Base-by-base conservation (phyloP, 192 early-diverging fungal species). In the Coemansia sp. region DNA sequence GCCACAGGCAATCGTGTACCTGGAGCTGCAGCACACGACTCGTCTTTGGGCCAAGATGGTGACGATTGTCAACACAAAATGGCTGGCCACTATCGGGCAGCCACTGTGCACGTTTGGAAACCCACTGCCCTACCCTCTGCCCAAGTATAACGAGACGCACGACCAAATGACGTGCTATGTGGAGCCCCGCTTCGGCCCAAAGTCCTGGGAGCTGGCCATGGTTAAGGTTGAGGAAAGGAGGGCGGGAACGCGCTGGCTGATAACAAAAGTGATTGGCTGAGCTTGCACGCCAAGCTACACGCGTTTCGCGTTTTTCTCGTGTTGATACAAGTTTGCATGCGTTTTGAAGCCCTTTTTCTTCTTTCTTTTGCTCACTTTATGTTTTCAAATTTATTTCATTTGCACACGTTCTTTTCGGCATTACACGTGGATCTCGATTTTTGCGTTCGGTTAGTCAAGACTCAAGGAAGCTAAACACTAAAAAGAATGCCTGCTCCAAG, bases 61-160 rank as follows among this genome's bases (percentile, higher is more conserved):
- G 15, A 95, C 95, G 0, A 67, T 75, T 0, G 87, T 96, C 36
- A 84, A 89, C 17, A 72, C 87, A n/a, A 83, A 84, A 66, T 97
- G 95, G 96, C 83, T 98, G 49, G 85, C 89, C 1, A 87, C 85
- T 19, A 79, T 95, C 48, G 92, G 87, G 3, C 87, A 85, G 65
- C 70, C 84, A n/a, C 76, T 97, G 56, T 88, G 88, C 65, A 83
- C 86, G 15, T 87, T 82, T 60, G 86, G 89, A 25, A 91, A 90
- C 64, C 84, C 95, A 36, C 69, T 92, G 41, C 87, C 92, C 15
- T 86, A 90, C 55, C 94, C 94, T 4, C 68, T 84, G 52, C 90
- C 91, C 32, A 84, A 85, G 65, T 95, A 89, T 75, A 85, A 85
- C 63, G 87, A 87, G 42, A 80, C 82, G 48, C 84, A 77, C 49